Base-by-base conservation (phyloP, 2,329 filamentous ascomycete genomes). In the Cordyceps farinosa region DNA sequence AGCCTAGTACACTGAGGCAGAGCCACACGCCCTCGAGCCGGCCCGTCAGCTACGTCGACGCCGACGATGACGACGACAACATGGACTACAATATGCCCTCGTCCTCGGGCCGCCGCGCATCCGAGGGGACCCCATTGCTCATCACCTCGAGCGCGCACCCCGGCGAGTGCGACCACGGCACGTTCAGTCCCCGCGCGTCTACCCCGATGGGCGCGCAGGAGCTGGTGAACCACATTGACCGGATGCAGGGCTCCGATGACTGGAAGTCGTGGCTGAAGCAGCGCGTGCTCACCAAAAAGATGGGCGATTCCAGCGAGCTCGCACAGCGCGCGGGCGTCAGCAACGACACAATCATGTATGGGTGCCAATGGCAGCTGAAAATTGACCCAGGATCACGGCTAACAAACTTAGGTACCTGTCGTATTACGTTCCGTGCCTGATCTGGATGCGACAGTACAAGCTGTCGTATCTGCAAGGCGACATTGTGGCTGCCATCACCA, bases 371-470 rank as follows among this genome's bases (percentile, higher is more conserved):
- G 29, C 4, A 30, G 22, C n/a, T 34, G 8, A 11, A 10, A 27
- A 27, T 22, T 15, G 17, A 36, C 13, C 9, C 40, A 29, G 10
- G n/a, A 40, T 5, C 5, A 27, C 65, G 72, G 52, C 69, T 62
- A 15, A 61, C 34, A 27, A 17, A 44, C 10, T 17, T 57, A 92
- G 90, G 86, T 97, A 98, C 73, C 77, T 97, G 65, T 87, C 89
- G 4, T 98, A 99, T 79, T 99, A 99, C 73, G 81, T 99, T 52
- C 95, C 95, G 0, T 91, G 93, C 66, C 79, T 97, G 67, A 92
- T 89, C 67, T 99, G 95, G 95, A 89, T 96, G 66, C 83, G 82
- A 59, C 91, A 97, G 77, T 99, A 99, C 76, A 87, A 85, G 69
- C 88, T 87, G 83, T 84, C 86, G 3, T 97, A 91, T 76, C 76